Percentiles rank a stretch among this genome's conserved stretches.
phyloP scores from a whole-genome alignment of 805 yeast genomes.

The Ogataea populi-albae region DNA sequence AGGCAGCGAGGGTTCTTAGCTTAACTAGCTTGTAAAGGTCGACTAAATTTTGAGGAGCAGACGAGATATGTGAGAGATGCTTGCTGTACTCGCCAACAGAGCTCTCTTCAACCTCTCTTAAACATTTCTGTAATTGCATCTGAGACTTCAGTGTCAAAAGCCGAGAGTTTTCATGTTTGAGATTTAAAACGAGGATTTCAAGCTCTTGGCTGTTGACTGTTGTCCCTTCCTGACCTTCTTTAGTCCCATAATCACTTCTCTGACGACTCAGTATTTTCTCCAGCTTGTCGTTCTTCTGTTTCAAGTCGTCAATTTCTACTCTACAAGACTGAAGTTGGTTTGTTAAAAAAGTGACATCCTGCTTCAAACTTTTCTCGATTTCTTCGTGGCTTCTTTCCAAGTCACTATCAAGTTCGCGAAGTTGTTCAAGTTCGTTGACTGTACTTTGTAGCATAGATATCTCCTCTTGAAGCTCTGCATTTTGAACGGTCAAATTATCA shows the following conservation, averaged over 20 bases:
- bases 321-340: slow-evolving; percentile 13
- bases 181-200: slow-evolving; percentile 4
- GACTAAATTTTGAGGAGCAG: slow-evolving; percentile 1
- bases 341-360: slow-evolving; percentile 34
- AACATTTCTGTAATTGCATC: slow-evolving; percentile 8
- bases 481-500: slow-evolving; percentile 36
- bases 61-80: slow-evolving; percentile 3
- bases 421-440: slow-evolving; percentile 45
- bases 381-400: slow-evolving; percentile 44
- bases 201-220: slow-evolving; percentile 4
- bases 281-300: slow-evolving; percentile 31
- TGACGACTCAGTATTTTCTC: slow-evolving; percentile 23
- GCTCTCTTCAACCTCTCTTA: slow-evolving; percentile 10
- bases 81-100: slow-evolving; percentile 9
- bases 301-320: slow-evolving; percentile 22
- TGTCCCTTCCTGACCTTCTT: no score
- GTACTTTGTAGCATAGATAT: slow-evolving; percentile 35
- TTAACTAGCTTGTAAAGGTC: slow-evolving; percentile 10
- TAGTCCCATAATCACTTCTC: slow-evolving; percentile 6
- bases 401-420: slow-evolving; percentile 48
- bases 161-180: slow-evolving; percentile 21
- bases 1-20: slow-evolving; percentile 7
- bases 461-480: slow-evolving; percentile 33
- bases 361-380: slow-evolving; percentile 42
- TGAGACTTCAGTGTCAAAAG: slow-evolving; percentile 8